Evolutionary conservation across 371 early-diverging fungal genomes (phyloP).

Genomic region (Apophysomyces variabilis): DNA sequence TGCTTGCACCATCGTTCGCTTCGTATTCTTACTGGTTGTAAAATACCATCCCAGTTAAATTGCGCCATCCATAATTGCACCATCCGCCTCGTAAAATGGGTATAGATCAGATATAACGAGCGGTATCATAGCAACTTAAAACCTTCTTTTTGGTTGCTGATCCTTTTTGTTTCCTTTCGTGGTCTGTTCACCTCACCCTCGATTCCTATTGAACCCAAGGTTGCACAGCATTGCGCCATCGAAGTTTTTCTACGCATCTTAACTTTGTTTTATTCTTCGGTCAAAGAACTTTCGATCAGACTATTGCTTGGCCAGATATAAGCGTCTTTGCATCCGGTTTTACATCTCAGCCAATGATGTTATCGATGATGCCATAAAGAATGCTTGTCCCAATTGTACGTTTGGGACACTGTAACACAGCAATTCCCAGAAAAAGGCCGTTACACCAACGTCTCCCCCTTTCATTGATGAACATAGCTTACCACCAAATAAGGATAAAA

Average conservation of each 20-base stretch:
- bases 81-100: background rate
- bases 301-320: background rate
- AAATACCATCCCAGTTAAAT: background rate
- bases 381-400: background rate
- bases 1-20: background rate
- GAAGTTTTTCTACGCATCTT: background rate
- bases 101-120: background rate
- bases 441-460: background rate
- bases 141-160: too few relatives aligned
- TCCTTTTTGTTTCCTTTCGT: too few relatives aligned
- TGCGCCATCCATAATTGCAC: background rate
- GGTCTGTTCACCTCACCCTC: too few relatives aligned
- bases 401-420: background rate
- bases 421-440: background rate
- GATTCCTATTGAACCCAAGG: background rate
- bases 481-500: too few relatives aligned
- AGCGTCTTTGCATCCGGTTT: background rate
- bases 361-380: conserved; percentile 4
- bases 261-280: background rate
- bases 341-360: background rate
- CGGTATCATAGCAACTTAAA: too few relatives aligned
- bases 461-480: background rate
- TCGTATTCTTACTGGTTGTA: background rate
- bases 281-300: background rate
- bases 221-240: conserved; percentile 8